phyloP scores from a whole-genome alignment of 495 filamentous ascomycete species.

The Lentithecium fluviatile region DNA sequence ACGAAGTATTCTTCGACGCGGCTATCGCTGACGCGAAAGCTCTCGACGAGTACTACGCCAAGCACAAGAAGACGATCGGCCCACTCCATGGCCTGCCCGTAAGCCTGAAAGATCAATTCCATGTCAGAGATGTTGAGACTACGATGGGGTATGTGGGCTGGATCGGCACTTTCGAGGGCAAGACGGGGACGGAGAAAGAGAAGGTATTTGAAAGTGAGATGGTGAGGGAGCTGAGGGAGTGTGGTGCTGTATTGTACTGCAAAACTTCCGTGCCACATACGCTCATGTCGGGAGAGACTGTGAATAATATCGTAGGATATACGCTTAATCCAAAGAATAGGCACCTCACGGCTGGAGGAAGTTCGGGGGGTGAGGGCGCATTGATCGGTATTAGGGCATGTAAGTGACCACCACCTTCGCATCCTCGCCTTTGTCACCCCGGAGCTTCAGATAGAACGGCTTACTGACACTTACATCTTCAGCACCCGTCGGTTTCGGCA shows the following conservation, averaged over 20 bases:
- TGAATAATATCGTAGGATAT: conserved; percentile 51
- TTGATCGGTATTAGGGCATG: conserved; percentile 41
- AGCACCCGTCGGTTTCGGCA: conserved; percentile 44
- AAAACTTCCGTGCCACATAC: conserved; percentile 64
- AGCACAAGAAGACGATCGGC: conserved; percentile 41
- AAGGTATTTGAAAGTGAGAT: conserved; percentile 43
- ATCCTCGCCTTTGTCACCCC: neutral
- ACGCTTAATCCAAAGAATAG: conserved; percentile 44
- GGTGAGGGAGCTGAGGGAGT: conserved; percentile 49
- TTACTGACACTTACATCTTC: neutral
- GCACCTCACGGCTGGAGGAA: conserved; percentile 37
- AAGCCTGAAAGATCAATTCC: conserved; percentile 71
- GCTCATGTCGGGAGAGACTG: conserved; percentile 61
- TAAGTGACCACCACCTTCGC: neutral
- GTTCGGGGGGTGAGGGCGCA: conserved; percentile 45
- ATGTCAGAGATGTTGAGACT: conserved; percentile 63
- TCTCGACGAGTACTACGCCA: conserved; percentile 40
- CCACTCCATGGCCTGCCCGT: conserved; percentile 66
- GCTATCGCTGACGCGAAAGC: conserved; percentile 39
- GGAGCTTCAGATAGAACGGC: neutral
- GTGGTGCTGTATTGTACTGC: conserved; percentile 64
- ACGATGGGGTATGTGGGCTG: conserved; percentile 57
- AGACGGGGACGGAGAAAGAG: conserved; percentile 38
- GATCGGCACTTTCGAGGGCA: conserved; percentile 46
- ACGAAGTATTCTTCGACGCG: conserved; percentile 44